Evolutionary conservation across 495 filamentous ascomycete species (phyloP).

Genomic region (Antarctomyces pellizariae): DNA sequence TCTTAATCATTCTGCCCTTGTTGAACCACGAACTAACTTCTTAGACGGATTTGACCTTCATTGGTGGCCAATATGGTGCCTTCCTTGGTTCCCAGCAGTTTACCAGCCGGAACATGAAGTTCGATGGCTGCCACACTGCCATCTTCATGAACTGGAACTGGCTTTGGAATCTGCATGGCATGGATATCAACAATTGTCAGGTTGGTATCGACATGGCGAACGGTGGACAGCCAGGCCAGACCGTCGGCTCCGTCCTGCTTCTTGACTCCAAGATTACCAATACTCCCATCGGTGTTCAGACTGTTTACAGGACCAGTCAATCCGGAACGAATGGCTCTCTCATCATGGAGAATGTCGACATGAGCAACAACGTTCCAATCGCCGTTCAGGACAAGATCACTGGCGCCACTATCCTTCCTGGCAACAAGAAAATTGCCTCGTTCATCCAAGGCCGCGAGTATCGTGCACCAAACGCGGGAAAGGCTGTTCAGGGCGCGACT

Average conservation of each 20-base stretch:
- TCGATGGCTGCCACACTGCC: slow-evolving; percentile 30
- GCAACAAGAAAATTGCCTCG: slow-evolving; percentile 42
- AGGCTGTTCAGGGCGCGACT: slow-evolving; percentile 25
- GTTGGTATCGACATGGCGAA: slow-evolving; percentile 39
- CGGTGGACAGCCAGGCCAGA: slow-evolving; percentile 19
- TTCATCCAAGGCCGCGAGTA: slow-evolving; percentile 61
- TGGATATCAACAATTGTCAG: slow-evolving; percentile 36
- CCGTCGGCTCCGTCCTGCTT: slow-evolving; percentile 43
- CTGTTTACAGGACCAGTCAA: slow-evolving; percentile 38
- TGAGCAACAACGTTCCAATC: slow-evolving; percentile 24
- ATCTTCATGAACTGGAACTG: slow-evolving; percentile 30
- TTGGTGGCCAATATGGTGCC: slow-evolving; percentile 42
- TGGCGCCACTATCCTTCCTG: slow-evolving; percentile 36
- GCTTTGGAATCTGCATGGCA: slow-evolving; percentile 23
- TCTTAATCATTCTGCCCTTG: slow-evolving; percentile 36
- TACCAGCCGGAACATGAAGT: slow-evolving; percentile 49
- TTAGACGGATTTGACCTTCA: slow-evolving; percentile 35
- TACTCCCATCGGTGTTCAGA: slow-evolving; percentile 49
- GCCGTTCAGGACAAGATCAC: slow-evolving; percentile 29
- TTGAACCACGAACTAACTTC: slow-evolving; percentile 38
- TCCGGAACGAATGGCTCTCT: slow-evolving; percentile 51
- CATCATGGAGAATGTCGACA: slow-evolving; percentile 70
- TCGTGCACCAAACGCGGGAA: slow-evolving; percentile 18
- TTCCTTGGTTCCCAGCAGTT: slow-evolving; percentile 62
- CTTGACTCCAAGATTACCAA: slow-evolving; percentile 58